Evolutionary conservation across 306 rosid genomes (phyloP).

Genomic region (Castanea sativa): DNA sequence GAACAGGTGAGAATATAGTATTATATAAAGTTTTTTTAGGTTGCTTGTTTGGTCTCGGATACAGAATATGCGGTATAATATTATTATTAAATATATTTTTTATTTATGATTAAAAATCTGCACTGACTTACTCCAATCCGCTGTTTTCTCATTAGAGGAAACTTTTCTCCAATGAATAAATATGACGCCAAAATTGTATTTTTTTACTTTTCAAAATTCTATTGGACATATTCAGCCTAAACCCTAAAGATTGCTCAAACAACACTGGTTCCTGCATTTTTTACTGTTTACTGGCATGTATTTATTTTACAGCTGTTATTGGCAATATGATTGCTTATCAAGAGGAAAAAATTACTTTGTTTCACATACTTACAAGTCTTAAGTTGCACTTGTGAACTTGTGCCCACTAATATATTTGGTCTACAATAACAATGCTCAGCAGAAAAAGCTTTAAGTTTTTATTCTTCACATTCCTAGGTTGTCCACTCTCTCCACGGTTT

Average conservation of each 20-base stretch:
- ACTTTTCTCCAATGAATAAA: not conserved
- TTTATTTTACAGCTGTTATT: not conserved
- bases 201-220: not conserved
- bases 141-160: not conserved
- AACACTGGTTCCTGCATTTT: not conserved
- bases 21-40: not conserved
- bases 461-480: not conserved
- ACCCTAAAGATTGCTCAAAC: not conserved
- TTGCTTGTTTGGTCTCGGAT: constrained; percentile 20
- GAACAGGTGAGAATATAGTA: constrained; percentile 63
- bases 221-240: not conserved
- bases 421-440: not conserved
- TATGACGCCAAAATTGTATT: too few relatives aligned
- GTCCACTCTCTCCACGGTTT: too few relatives aligned
- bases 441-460: not conserved
- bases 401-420: not conserved
- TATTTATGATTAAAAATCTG: not conserved
- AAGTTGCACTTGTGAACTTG: not conserved
- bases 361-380: not conserved
- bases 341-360: not conserved
- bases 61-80: not conserved
- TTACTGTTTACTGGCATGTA: not conserved
- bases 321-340: not conserved
- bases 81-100: not conserved
- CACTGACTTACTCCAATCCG: not conserved